Evolutionary conservation across 805 yeast genomes (phyloP).

Genomic region (Schizosaccharomyces cryophilus): DNA sequence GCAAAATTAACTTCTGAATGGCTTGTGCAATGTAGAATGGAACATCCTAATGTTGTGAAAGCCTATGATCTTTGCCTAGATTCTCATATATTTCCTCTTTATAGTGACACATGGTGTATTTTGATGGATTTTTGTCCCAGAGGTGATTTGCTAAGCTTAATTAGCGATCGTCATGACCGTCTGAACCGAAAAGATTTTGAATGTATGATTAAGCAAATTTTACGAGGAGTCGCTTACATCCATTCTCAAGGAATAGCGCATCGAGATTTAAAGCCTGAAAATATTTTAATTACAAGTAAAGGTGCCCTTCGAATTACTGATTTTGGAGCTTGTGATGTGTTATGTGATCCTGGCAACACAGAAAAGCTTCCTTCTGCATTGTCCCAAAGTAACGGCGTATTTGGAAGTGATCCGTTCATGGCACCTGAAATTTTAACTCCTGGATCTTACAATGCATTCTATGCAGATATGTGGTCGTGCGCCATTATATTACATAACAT

Average conservation of each 20-base stretch:
- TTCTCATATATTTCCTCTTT: not conserved
- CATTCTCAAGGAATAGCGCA: conserved; percentile 79
- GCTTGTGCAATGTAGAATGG: conserved; percentile 54
- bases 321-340: conserved; percentile 57
- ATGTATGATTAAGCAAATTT: conserved; percentile 67
- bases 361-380: conserved; percentile 15
- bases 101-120: conserved; percentile 13
- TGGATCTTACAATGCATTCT: conserved; percentile 41
- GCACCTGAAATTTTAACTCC: conserved; percentile 47
- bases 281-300: conserved; percentile 42
- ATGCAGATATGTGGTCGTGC: conserved; percentile 78
- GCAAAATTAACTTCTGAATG: conserved; percentile 59
- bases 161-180: conserved; percentile 10
- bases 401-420: conserved; percentile 74
- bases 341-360: conserved; percentile 24
- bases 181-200: conserved; percentile 60
- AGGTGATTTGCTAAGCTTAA: conserved; percentile 64
- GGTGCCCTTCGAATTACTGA: conserved; percentile 67
- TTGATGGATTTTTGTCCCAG: conserved; percentile 59
- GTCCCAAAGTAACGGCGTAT: conserved; percentile 38
- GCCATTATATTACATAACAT: conserved; percentile 83
- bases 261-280: conserved; percentile 75
- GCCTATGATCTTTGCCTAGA: conserved; percentile 33
- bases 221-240: conserved; percentile 67
- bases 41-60: conserved; percentile 52